Base-by-base conservation (phyloP, 148 eudicot species). In the Rhododendron ferrugineum region DNA sequence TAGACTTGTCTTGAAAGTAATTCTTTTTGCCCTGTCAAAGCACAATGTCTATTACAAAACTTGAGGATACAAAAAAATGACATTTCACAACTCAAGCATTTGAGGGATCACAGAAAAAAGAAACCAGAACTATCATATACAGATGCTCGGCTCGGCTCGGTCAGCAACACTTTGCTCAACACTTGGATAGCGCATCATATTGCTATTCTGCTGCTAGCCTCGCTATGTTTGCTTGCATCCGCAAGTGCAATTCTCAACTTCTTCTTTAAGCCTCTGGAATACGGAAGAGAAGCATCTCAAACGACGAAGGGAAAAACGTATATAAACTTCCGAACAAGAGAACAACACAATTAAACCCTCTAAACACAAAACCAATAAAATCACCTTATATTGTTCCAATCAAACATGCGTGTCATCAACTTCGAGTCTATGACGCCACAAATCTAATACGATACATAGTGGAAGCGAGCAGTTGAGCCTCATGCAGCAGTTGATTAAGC, bases 171-270 rank as follows among this genome's bases (percentile, higher is more conserved):
- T 49, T 49, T 49, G 52, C 52, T 49, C 52, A 49, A 49, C 13
- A 49, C 14, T 49, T 49, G 52, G 11, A 10, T 49, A 49, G 14
- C 15, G 1, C 14, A 3, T 32, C 36, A 34, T 34, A 34, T 26
- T 23, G 2, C 3, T 30, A 40, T 22, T 72, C 28, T 8, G 11
- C 7, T 23, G 46, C n/a, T 34, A 23, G 26, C 52, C 78, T 80
- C 80, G 50, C 52, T 16, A 83, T 42, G 72, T 56, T 73, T 79
- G 84, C 85, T 89, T 89, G 91, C 95, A 93, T 84, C 95, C 94
- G 76, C 95, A 93, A 0, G 87, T 90, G 90, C 95, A 93, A 78
- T 52, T 82, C 36, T 90, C 89, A 6, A 92, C 83, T 9, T 93
- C 94, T 1, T 82, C 42, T 60, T 93, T 88, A 36, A 93, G 91